phyloP scores from a whole-genome alignment of 163 green algal genomes.

The Chlorella variabilis region DNA sequence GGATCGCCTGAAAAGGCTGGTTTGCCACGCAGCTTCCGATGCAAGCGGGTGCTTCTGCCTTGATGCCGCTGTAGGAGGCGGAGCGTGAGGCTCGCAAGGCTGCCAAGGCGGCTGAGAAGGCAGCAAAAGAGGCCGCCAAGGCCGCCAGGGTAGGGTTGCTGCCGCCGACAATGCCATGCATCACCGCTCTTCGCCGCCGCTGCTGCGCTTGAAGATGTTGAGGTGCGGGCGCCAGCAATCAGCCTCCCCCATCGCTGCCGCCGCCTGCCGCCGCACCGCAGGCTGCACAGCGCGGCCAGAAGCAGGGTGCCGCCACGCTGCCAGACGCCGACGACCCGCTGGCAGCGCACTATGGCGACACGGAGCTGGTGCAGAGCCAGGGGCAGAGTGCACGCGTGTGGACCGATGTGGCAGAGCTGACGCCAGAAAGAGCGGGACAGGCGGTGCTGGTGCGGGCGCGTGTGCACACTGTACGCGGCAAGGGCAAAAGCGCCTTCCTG shows the following conservation, averaged over 20 bases:
- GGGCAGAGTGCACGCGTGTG: conserved; percentile 60
- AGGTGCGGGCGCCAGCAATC: too few species aligned
- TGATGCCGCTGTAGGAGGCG: conserved; percentile 23
- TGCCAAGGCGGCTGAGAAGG: conserved; percentile 65
- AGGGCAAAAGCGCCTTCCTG: conserved; percentile 97
- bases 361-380: conserved; percentile 83
- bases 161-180: not conserved
- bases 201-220: too few species aligned
- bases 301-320: conserved; percentile 69
- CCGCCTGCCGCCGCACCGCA: too few species aligned
- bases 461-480: conserved; percentile 90
- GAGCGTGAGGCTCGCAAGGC: conserved; percentile 46
- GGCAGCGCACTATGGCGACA: conserved; percentile 89
- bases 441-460: conserved; percentile 85
- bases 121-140: conserved; percentile 72
- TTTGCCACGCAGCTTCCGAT: too few species aligned
- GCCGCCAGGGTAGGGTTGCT: conserved; percentile 42
- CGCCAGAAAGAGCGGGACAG: conserved; percentile 50
- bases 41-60: too few species aligned
- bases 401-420: conserved; percentile 64
- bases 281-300: conserved; percentile 74
- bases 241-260: too few species aligned
- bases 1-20: too few species aligned
- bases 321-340: conserved; percentile 86
- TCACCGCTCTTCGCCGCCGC: too few species aligned